Base-by-base conservation (phyloP, 2,329 filamentous ascomycete genomes). In the Fusarium subglutinans region DNA sequence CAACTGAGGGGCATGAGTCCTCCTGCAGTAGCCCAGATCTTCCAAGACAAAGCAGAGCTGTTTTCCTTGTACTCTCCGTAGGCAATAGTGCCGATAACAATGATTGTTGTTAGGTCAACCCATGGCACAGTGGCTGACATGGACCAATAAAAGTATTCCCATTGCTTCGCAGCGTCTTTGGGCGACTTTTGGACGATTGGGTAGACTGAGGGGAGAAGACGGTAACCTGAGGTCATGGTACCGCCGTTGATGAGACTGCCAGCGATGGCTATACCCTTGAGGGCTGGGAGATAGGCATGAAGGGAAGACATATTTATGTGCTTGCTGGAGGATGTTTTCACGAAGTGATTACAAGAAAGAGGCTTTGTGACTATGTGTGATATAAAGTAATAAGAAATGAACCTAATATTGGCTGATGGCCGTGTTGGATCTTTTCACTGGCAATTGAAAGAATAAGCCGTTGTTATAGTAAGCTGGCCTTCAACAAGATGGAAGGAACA, bases 151-250 rank as follows among this genome's bases (percentile, higher is more conserved):
- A 66, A 72, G 62, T 43, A 74, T 43, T 74, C 69, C 71, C 71
- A 74, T 35, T 74, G 69, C 50, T 70, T 72, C 26, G 69, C 69
- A 13, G 71, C 71, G 33, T 69, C 69, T 45, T 61, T 62, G 43
- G 71, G 71, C 1, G 71, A 70, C 41, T 48, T 74, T 54, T 57
- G 41, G 6, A 65, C 55, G 7, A 45, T 61, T 38, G 71, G 69
- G 38, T 74, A 74, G 43, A 74, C 18, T 50, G 71, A 60, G 33
- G 71, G 71, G 2, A 74, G 62, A 17, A 74, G 69, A 26, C 71
- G 71, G 61, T 72, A 74, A 12, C 60, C 71, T 20, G 71, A 70
- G 41, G 71, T 74, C 71, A 74, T 74, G 41, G 65, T 70, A n/a
- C 71, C 71, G 37, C 57, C 69, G 24, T 74, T 74, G 54, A 65